Percentiles rank a stretch among this genome's conserved stretches.
These are phyloP conservation scores for Globisporangium nunn DNA, from an alignment of 352 stramenopile genomes.

Conservation along the genomic window DNA sequence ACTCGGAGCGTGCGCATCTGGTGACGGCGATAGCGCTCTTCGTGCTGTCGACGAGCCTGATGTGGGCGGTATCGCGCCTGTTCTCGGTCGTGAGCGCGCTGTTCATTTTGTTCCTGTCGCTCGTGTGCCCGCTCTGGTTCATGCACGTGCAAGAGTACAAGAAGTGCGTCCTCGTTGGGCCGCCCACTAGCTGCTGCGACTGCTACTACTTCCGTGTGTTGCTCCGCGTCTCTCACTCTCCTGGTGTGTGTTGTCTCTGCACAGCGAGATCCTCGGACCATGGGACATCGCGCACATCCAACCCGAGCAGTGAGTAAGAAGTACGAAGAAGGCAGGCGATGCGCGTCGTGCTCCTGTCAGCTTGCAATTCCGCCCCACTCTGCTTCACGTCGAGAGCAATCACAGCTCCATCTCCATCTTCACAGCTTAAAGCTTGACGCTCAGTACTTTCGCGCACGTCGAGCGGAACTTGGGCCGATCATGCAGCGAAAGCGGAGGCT, in stretches of 20 bases:
- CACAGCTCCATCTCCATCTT: too few relatives aligned
- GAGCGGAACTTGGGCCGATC: too few relatives aligned
- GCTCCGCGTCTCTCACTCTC: neutral
- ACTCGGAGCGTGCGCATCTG: conserved; percentile 64
- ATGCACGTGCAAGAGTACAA: conserved; percentile 90
- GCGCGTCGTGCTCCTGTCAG: neutral
- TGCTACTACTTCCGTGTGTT: neutral
- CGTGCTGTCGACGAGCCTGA: conserved; percentile 53
- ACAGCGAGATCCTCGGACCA: conserved; percentile 82
- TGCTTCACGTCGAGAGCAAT: too few relatives aligned
- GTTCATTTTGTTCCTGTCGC: conserved; percentile 75
- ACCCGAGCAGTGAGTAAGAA: conserved; percentile 42
- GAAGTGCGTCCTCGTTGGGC: conserved; percentile 46
- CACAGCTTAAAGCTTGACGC: too few relatives aligned
- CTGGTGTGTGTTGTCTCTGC: conserved; percentile 3
- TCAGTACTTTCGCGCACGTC: too few relatives aligned
- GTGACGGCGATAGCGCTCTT: conserved; percentile 67
- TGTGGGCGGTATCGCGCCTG: conserved; percentile 65
- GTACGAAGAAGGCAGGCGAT: too few relatives aligned
- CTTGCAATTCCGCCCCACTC: too few relatives aligned
- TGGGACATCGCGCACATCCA: conserved; percentile 89
- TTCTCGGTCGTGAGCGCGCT: conserved; percentile 54
- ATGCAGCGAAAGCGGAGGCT: too few relatives aligned
- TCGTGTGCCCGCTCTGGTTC: conserved; percentile 87
- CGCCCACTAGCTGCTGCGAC: neutral